phyloP scores from a whole-genome alignment of 2,329 filamentous ascomycete species.

The Pyricularia pennisetigena region DNA sequence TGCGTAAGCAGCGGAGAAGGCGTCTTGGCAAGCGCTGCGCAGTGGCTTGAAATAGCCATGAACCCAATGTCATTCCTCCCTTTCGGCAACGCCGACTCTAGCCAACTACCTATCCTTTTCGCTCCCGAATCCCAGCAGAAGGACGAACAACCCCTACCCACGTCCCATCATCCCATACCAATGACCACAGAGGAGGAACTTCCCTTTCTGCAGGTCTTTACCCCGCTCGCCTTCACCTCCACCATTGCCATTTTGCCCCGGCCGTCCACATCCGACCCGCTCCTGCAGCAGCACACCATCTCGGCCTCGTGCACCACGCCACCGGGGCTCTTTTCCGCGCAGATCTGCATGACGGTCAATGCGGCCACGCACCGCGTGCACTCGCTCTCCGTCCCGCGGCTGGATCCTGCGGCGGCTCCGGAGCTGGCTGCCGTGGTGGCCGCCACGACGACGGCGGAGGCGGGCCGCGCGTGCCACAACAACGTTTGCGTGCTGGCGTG shows the following conservation, averaged over 20 bases:
- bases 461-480: slow-evolving; percentile 40
- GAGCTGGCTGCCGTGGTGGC: slow-evolving; percentile 47
- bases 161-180: slow-evolving; percentile 55
- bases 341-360: slow-evolving; percentile 48
- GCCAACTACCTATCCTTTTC: slow-evolving; percentile 13
- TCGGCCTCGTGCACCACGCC: slow-evolving; percentile 34
- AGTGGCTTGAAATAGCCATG: slow-evolving; percentile 36
- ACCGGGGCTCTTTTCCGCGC: slow-evolving; percentile 46
- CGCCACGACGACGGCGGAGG: slow-evolving; percentile 22
- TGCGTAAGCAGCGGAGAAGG: slow-evolving; percentile 6
- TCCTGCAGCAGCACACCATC: slow-evolving; percentile 47
- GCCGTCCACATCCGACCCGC: slow-evolving; percentile 15
- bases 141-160: slow-evolving; percentile 27
- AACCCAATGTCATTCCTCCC: slow-evolving; percentile 43
- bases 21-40: slow-evolving; percentile 19
- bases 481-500: slow-evolving; percentile 54
- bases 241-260: slow-evolving; percentile 35
- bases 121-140: slow-evolving; percentile 13
- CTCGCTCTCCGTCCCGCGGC: slow-evolving; percentile 38
- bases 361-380: slow-evolving; percentile 39
- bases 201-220: slow-evolving; percentile 63
- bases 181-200: slow-evolving; percentile 55
- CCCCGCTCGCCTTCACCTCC: slow-evolving; percentile 53
- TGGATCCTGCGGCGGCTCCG: slow-evolving; percentile 47
- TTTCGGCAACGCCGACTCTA: slow-evolving; percentile 28